phyloP scores from a whole-genome alignment of 768 basidiomycete genomes.

The Russula sp. region DNA sequence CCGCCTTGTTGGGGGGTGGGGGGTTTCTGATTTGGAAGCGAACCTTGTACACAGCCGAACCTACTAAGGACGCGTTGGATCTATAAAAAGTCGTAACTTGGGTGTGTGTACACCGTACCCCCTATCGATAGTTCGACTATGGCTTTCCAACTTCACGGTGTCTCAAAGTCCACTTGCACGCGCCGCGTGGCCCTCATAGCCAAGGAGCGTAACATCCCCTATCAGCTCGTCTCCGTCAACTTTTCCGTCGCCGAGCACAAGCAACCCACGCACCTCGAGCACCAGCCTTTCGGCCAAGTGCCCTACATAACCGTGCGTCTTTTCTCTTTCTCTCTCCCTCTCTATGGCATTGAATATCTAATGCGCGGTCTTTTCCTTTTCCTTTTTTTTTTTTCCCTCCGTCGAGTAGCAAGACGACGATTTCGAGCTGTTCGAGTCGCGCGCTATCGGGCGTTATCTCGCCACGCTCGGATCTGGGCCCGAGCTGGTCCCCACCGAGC shows the following conservation, averaged over 20 bases:
- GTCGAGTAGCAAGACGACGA: conserved; percentile 24
- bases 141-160: conserved; percentile 1
- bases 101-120: too few species aligned
- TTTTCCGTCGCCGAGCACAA: neutral
- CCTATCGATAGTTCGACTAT: too few species aligned
- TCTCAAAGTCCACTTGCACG: neutral
- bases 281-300: conserved; percentile 16
- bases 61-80: too few species aligned
- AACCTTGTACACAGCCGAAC: too few species aligned
- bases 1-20: too few species aligned
- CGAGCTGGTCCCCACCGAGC: conserved; percentile 21
- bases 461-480: conserved; percentile 23
- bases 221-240: neutral
- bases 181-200: conserved; percentile 11
- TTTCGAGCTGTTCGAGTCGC: conserved; percentile 25
- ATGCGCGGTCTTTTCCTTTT: neutral
- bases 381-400: neutral
- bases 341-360: neutral
- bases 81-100: too few species aligned
- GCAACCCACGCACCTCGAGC: neutral
- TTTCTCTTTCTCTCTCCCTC: neutral
- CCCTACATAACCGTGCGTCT: conserved; percentile 6
- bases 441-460: conserved; percentile 26
- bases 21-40: too few species aligned
- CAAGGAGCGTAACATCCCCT: conserved; percentile 7